Base-by-base conservation (phyloP, 108 stramenopile species). In the Seminavis robusta region DNA sequence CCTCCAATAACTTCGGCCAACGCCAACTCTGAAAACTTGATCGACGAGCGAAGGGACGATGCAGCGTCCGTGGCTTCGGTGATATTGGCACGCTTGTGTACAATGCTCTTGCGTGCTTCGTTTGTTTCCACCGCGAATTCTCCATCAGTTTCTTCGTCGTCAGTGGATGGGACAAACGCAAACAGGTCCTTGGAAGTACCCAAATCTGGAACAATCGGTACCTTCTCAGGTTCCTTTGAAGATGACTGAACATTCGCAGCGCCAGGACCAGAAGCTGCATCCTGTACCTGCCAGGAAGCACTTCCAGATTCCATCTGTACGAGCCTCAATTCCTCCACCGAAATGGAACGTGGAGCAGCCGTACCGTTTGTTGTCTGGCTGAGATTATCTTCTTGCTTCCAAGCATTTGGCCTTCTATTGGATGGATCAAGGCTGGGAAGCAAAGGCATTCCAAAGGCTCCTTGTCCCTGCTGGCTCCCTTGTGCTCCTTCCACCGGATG, bases 1-100 rank as follows among this genome's bases (percentile, higher is more conserved):
- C 94, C 94, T 32, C 94, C 94, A 65, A 95, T 93, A 9, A 90
- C 69, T 42, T 82, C 73, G 19, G 69, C 51, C 15, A 95, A 33
- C 28, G 81, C 70, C 19, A 95, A 40, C 47, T 92, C 89, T 1
- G 73, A 52, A 56, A 85, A 91, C 7, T 79, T 26, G 47, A 94
- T 87, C 21, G 73, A 72, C 8, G 74, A 74, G 20, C 83, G 74
- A 5, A 87, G 65, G 3, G 86, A 84, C 9, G 73, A 68, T 8
- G 79, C 61, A 16, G 90, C 60, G 54, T 92, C 71, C 1, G 84
- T 87, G 9, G 67, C 65, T 33, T 58, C 50, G 13, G 84, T 88
- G 59, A 92, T 64, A 52, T 86, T 64, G 28, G 47, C 61, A 16
- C 90, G 81, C 33, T 84, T 77, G 67, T 92, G 90, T 33, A 76